Evolutionary conservation across 2,329 filamentous ascomycete species (phyloP).

Genomic region (Dichotomopilus funicola): DNA sequence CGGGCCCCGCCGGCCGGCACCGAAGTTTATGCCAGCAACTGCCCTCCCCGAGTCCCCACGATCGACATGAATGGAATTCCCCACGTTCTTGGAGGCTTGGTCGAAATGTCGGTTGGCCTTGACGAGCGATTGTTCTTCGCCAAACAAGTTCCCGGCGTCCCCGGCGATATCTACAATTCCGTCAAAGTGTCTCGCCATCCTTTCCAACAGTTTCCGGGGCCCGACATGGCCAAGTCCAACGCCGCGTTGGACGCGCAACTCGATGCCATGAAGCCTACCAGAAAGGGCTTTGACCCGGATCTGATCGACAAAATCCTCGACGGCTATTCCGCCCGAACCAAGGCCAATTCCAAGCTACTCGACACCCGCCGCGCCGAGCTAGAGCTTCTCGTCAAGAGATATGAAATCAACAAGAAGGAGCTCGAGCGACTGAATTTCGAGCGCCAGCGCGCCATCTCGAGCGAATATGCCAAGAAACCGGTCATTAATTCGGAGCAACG

Average conservation of each 20-base stretch:
- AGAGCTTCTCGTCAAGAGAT: neutral
- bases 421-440: neutral
- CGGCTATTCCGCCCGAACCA: constrained; percentile 1
- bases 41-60: no score
- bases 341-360: neutral
- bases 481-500: neutral
- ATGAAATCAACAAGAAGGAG: neutral
- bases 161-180: neutral
- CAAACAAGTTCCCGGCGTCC: neutral
- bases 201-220: constrained; percentile 2
- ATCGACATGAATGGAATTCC: constrained; percentile 2
- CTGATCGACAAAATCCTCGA: neutral
- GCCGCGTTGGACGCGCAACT: constrained; percentile 7
- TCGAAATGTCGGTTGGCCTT: neutral
- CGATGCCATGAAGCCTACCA: neutral
- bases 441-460: neutral
- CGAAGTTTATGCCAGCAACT: neutral
- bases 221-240: constrained; percentile 8
- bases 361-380: neutral
- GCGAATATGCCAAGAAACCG: neutral
- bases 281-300: neutral
- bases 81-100: constrained; percentile 6
- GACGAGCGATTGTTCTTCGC: constrained; percentile 2
- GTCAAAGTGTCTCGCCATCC: neutral
- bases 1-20: neutral